Conservation (phyloP, 805 yeast species). For the Cyberlindnera americana region DNA sequence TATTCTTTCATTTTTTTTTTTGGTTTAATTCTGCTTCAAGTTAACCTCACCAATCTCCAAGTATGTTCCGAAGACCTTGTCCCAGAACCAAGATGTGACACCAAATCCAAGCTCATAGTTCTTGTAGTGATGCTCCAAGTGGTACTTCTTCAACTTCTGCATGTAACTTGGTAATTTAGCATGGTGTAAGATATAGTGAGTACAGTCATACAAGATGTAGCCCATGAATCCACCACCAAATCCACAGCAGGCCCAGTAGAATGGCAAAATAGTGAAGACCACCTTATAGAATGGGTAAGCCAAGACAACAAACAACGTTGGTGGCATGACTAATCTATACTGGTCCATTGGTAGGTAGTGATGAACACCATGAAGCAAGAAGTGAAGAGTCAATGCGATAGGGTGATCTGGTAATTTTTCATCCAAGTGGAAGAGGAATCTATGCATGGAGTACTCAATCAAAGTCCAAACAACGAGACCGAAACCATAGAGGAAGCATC, state of each 20-base stretch:
- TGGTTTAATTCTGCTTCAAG: constrained; percentile 17
- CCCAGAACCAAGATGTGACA: constrained; percentile 94
- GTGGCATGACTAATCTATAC: constrained; percentile 93
- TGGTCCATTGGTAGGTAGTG: constrained; percentile 98
- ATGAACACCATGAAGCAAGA: constrained; percentile 91
- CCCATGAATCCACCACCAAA: constrained; percentile 97
- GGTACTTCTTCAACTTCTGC: constrained; percentile 82
- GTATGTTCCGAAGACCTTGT: constrained; percentile 81
- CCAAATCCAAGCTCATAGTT: constrained; percentile 97
- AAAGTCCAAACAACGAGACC: constrained; percentile 95
- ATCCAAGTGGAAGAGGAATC: constrained; percentile 93
- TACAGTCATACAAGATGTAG: constrained; percentile 84
- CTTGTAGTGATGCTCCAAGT: constrained; percentile 96
- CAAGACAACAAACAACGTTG: constrained; percentile 69
- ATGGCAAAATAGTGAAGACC: constrained; percentile 76
- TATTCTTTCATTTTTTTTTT: background rate
- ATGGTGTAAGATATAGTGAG: constrained; percentile 95
- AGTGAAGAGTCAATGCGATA: constrained; percentile 74
- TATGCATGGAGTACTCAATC: constrained; percentile 81
- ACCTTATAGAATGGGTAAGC: constrained; percentile 77
- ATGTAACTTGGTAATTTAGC: constrained; percentile 71
- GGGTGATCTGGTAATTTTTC: constrained; percentile 78
- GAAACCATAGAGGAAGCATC: constrained; percentile 58
- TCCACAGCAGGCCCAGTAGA: constrained; percentile 81
- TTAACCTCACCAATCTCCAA: constrained; percentile 37